Evolutionary conservation across 148 eudicot species (phyloP), one percentile per base, ranked within the genome.

Genomic region (Rhododendron kiyosumense): DNA sequence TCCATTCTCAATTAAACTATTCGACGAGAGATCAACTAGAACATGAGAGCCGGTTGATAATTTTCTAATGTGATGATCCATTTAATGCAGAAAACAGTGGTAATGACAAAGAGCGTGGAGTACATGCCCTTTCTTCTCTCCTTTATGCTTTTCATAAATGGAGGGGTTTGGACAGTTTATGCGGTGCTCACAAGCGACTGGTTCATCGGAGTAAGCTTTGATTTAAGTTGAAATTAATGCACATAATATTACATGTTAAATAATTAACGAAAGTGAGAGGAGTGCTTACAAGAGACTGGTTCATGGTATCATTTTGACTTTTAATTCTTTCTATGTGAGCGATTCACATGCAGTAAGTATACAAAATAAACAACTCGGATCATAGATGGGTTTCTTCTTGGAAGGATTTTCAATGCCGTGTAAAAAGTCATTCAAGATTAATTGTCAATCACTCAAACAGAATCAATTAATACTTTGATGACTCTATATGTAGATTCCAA

Each of bases 51-150:
- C n/a, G 74, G 7, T 67, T 28, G 1, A 26, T 26, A n/a, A 67
- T 26, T 13, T 8, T 69, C 5, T 28, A 67, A 67, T 67, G 15
- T 3, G 34, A 7, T 63, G 13, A 67, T 63, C 28, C 3, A 14
- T 71, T 71, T 71, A 14, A 0, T 71, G 38, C 76, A 71, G 76
- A 71, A 71, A 71, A 71, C 76, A 15, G 76, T 71, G 76, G 76
- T 71, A 28, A 71, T 14, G 76, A 30, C 76, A 14, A 71, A 32
- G 7, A 71, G 76, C 38, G 76, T 71, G 38, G 76, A 71, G 76
- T 71, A 71, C 76, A 71, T 71, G 76, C 76, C 76, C 14, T 71
- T 71, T 32, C 76, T 71, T 32, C 76, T 71, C 76, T 71, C 76
- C 20, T 30, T 71, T 32, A 71, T 5, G 76, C 76, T 71, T 30